Conservation (phyloP, 2,329 filamentous ascomycete genomes). For the Fusarium luffae region DNA sequence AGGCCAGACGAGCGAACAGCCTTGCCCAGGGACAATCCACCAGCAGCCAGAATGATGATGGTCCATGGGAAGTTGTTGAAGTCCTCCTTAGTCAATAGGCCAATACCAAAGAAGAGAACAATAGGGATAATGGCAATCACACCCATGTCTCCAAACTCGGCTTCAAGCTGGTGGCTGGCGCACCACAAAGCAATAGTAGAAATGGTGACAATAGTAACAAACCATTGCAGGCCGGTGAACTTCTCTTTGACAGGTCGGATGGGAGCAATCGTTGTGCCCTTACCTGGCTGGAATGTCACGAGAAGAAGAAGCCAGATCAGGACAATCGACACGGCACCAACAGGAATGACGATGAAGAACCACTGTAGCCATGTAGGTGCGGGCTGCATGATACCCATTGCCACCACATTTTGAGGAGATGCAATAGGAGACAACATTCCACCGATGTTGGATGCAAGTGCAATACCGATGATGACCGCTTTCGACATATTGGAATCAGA, state of each 20-base stretch:
- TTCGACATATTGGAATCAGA: constrained; percentile 94
- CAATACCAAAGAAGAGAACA: constrained; percentile 94
- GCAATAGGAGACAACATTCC: constrained; percentile 97
- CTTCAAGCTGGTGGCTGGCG: constrained; percentile 86
- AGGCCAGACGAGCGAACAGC: constrained; percentile 94
- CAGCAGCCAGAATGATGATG: constrained; percentile 97
- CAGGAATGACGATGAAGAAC: constrained; percentile 96
- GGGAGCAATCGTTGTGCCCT: constrained; percentile 88
- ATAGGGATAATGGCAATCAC: constrained; percentile 97
- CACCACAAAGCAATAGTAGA: constrained; percentile 93
- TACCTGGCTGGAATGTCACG: constrained; percentile 84
- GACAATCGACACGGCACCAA: constrained; percentile 88
- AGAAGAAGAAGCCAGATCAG: constrained; percentile 91
- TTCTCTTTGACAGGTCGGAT: constrained; percentile 90
- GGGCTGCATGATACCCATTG: constrained; percentile 93
- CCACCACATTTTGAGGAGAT: constrained; percentile 96
- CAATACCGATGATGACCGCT: constrained; percentile 93
- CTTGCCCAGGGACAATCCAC: constrained; percentile 91
- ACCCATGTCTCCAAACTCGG: constrained; percentile 95
- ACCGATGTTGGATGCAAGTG: constrained; percentile 93
- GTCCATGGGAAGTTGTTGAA: constrained; percentile 99
- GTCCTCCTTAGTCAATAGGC: constrained; percentile 96
- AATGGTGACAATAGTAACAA: constrained; percentile 86
- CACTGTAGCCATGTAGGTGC: constrained; percentile 92
- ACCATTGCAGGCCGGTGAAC: constrained; percentile 91